These are phyloP conservation scores for Vinca minor DNA, from an alignment of 257 asterid genomes.

Conservation along the genomic window DNA sequence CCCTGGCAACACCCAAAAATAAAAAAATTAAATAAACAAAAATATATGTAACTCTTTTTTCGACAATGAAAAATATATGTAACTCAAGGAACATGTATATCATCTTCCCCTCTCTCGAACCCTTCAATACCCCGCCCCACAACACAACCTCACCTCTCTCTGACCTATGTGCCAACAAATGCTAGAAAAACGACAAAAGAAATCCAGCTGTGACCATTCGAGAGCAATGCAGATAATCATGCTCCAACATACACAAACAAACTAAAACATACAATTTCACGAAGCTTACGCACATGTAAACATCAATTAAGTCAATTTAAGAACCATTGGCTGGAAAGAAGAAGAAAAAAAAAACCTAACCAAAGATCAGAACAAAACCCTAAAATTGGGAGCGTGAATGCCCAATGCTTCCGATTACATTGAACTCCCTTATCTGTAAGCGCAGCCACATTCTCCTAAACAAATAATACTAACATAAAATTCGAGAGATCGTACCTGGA, in stretches of 20 bases:
- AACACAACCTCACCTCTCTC: background rate
- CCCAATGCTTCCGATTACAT: conserved; percentile 49
- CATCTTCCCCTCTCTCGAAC: background rate
- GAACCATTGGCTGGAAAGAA: conserved; percentile 4
- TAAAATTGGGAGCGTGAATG: conserved; percentile 23
- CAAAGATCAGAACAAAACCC: conserved; percentile 32
- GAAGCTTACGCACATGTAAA: background rate
- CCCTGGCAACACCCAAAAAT: too few relatives aligned
- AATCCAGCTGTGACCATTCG: too few relatives aligned
- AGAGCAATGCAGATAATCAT: conserved; percentile 13
- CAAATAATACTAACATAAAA: conserved; percentile 2
- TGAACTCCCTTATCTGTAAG: conserved; percentile 9
- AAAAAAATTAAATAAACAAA: too few relatives aligned
- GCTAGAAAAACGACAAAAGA: background rate
- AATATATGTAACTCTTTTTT: background rate
- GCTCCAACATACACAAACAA: background rate
- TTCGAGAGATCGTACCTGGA: conserved; percentile 36
- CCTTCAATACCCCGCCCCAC: background rate
- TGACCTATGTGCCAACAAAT: background rate
- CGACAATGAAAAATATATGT: background rate
- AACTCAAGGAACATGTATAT: background rate
- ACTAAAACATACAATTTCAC: background rate
- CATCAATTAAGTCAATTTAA: background rate
- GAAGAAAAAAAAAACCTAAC: conserved; percentile 35
- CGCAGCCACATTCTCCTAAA: background rate